These are phyloP conservation scores for Acacia confusa DNA, from an alignment of 306 rosid genomes.

Conservation along the genomic window DNA sequence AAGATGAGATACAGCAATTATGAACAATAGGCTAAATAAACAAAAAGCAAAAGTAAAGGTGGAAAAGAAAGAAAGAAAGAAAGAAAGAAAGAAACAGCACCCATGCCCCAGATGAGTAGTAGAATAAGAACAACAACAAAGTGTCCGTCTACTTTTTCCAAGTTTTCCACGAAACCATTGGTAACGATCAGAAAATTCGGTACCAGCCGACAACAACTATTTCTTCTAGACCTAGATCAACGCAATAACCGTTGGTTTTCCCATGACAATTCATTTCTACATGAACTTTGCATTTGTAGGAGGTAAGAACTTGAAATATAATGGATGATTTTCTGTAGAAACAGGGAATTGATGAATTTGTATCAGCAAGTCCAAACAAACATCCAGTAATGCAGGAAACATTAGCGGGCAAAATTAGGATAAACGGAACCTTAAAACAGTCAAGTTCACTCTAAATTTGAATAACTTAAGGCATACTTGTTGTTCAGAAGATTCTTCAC, in stretches of 20 bases:
- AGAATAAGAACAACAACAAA: constrained; percentile 20
- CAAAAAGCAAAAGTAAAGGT: constrained; percentile 38
- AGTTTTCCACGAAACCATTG: constrained; percentile 32
- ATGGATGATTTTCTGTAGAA: neutral
- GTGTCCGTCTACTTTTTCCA: constrained; percentile 41
- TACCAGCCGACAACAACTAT: constrained; percentile 30
- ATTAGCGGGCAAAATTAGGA: neutral
- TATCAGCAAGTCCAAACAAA: neutral
- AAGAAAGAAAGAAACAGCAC: neutral
- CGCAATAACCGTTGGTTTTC: neutral
- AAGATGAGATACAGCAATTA: constrained; percentile 23
- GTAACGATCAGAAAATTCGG: neutral
- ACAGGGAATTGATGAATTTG: neutral
- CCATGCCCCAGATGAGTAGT: constrained; percentile 3
- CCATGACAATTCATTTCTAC: neutral
- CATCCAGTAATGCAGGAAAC: neutral
- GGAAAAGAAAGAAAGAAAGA: constrained; percentile 4
- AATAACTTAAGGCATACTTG: constrained; percentile 53
- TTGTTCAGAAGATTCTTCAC: constrained; percentile 94
- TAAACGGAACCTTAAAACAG: neutral
- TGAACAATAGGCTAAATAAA: constrained; percentile 28
- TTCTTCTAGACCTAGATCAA: neutral
- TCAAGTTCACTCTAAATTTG: neutral
- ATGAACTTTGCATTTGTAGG: neutral
- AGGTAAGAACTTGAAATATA: neutral